Evolutionary conservation across 768 basidiomycete genomes (phyloP).

Genomic region (Tulasnella sp.): DNA sequence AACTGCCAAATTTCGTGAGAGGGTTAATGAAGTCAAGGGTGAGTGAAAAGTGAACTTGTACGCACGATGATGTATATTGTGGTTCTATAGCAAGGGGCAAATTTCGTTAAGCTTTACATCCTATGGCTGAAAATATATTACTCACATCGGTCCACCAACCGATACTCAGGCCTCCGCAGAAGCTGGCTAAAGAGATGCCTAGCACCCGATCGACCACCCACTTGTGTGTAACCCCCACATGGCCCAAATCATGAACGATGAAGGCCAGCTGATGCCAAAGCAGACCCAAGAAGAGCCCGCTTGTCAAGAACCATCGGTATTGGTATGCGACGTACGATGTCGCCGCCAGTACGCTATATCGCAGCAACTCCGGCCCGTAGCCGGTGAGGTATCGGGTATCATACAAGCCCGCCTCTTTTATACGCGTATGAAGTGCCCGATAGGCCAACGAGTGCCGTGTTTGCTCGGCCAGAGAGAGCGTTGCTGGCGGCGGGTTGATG

Average conservation of each 20-base stretch:
- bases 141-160: constrained; percentile 98
- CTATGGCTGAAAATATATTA: constrained; percentile 19
- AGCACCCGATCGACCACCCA: constrained; percentile 73
- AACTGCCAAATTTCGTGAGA: constrained; percentile 37
- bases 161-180: constrained; percentile 84
- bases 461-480: constrained; percentile 40
- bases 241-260: constrained; percentile 87
- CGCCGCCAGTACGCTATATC: constrained; percentile 58
- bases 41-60: constrained; percentile 18
- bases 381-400: constrained; percentile 71
- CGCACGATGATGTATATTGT: constrained; percentile 93
- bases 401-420: constrained; percentile 76
- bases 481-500: constrained; percentile 30
- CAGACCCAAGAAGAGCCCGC: constrained; percentile 73
- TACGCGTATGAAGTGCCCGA: constrained; percentile 60
- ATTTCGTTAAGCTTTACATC: background rate
- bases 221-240: constrained; percentile 84
- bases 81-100: constrained; percentile 32
- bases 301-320: constrained; percentile 54
- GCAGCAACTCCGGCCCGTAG: constrained; percentile 79
- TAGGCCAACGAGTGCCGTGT: constrained; percentile 66
- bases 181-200: constrained; percentile 71
- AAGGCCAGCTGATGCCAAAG: constrained; percentile 96
- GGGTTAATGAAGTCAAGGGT: constrained; percentile 10
- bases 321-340: constrained; percentile 52